Conservation (phyloP, 495 filamentous ascomycete genomes). For the Xylaria curta region DNA sequence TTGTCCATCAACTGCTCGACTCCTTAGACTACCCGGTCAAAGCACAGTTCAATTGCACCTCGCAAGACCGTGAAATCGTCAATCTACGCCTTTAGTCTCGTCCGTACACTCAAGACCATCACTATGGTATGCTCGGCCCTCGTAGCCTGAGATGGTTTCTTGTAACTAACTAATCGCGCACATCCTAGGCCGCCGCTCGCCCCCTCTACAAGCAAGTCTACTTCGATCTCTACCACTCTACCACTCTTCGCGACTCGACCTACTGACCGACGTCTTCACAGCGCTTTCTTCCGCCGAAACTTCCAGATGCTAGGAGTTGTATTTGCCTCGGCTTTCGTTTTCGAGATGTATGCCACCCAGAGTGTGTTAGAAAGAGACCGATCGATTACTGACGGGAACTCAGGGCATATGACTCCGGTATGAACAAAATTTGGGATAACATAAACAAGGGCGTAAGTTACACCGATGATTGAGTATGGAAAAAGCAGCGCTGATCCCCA, state of each 20-base stretch:
- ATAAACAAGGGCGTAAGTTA: constrained; percentile 85
- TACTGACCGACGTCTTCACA: constrained; percentile 45
- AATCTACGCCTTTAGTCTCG: background rate
- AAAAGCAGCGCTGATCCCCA: constrained; percentile 37
- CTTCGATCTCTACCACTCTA: constrained; percentile 15
- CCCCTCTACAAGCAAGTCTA: constrained; percentile 82
- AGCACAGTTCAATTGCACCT: constrained; percentile 21
- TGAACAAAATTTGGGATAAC: constrained; percentile 86
- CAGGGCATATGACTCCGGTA: constrained; percentile 77
- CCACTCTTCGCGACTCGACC: background rate
- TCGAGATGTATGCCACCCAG: constrained; percentile 78
- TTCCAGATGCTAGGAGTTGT: constrained; percentile 82
- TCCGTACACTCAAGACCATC: constrained; percentile 34
- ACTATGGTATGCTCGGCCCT: constrained; percentile 46
- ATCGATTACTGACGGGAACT: constrained; percentile 36
- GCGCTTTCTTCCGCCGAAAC: constrained; percentile 84
- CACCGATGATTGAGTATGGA: constrained; percentile 1
- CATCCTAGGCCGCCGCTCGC: constrained; percentile 42
- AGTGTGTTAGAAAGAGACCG: constrained; percentile 4
- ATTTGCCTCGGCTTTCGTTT: constrained; percentile 86
- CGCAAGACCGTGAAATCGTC: background rate
- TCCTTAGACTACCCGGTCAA: constrained; percentile 5
- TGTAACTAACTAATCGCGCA: constrained; percentile 43
- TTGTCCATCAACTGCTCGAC: constrained; percentile 13
- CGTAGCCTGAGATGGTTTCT: constrained; percentile 3